Evolutionary conservation across 441 rosid genomes (phyloP).

Genomic region (Populus tomentosa): DNA sequence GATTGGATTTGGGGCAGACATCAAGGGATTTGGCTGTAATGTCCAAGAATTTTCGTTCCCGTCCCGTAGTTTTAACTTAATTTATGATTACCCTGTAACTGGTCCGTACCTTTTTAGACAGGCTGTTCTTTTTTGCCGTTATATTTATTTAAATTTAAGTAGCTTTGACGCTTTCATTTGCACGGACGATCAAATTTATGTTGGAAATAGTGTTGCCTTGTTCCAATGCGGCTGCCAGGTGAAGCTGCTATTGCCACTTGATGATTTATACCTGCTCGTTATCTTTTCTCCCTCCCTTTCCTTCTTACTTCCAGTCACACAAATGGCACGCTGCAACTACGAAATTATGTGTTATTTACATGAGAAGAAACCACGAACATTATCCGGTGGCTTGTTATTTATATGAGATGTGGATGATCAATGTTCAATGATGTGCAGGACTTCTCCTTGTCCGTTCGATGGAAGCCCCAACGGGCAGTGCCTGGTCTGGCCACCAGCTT

Average conservation of each 20-base stretch:
- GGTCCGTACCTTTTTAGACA: neutral
- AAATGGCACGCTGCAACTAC: neutral
- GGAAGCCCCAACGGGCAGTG: neutral
- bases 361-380: neutral
- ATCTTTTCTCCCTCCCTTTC: neutral
- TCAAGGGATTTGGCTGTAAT: conserved; percentile 26
- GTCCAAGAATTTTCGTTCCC: conserved; percentile 16
- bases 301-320: neutral
- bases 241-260: neutral
- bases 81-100: conserved; percentile 7
- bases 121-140: neutral
- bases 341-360: neutral
- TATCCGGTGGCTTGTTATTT: neutral
- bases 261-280: neutral
- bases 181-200: neutral
- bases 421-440: neutral
- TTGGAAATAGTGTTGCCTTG: neutral
- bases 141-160: neutral
- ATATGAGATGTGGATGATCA: neutral
- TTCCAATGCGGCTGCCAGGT: neutral
- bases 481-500: neutral
- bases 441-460: neutral
- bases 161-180: neutral
- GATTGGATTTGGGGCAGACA: conserved; percentile 15
- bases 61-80: conserved; percentile 5